These are phyloP conservation scores for Rachicladosporium sp. DNA, from an alignment of 2,329 filamentous ascomycete genomes.

Conservation along the genomic window DNA sequence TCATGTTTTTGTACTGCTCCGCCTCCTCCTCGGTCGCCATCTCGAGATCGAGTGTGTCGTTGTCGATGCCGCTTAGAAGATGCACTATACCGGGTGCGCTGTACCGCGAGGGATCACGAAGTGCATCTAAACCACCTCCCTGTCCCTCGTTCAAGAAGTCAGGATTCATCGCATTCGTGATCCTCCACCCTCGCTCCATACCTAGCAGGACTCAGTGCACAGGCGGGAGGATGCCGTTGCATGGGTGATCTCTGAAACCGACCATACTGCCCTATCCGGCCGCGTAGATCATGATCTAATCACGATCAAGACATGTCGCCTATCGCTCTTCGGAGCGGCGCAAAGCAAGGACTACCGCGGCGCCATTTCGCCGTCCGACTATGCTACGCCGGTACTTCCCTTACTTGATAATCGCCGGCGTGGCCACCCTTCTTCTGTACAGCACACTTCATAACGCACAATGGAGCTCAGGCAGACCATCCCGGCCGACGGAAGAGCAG, in stretches of 20 bases:
- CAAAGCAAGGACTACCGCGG: constrained; percentile 8
- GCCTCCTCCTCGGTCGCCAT: constrained; percentile 58
- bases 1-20: constrained; percentile 51
- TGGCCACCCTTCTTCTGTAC: constrained; percentile 22
- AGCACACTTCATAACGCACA: constrained; percentile 24
- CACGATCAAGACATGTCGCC: no score
- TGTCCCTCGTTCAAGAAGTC: constrained; percentile 63
- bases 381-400: constrained; percentile 15
- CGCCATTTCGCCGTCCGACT: constrained; percentile 11
- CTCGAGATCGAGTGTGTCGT: constrained; percentile 75
- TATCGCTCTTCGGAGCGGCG: no score
- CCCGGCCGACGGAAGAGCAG: constrained; percentile 14
- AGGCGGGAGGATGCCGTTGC: no score
- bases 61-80: constrained; percentile 61
- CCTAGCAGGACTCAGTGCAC: no score
- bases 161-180: constrained; percentile 51
- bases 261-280: no score
- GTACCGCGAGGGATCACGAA: constrained; percentile 54
- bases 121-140: constrained; percentile 51
- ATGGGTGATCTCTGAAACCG: no score
- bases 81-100: constrained; percentile 55
- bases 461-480: constrained; percentile 24
- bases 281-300: no score
- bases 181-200: no score
- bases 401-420: constrained; percentile 4